phyloP scores from a whole-genome alignment of 352 stramenopile species.

The Globisporangium polare region DNA sequence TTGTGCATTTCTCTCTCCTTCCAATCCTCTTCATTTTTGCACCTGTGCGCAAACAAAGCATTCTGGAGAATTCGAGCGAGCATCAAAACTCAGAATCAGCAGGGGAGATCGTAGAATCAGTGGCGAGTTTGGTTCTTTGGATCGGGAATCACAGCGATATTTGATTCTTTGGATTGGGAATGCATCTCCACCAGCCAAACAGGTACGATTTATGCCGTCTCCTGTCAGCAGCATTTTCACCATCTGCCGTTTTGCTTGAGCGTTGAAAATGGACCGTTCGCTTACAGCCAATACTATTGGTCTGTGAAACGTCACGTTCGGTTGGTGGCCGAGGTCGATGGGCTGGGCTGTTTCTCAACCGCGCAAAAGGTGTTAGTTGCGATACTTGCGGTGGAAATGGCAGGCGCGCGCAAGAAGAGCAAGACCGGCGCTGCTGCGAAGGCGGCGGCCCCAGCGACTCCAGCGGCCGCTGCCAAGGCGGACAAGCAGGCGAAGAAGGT shows the following conservation, averaged over 20 bases:
- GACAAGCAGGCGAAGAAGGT: slow-evolving; percentile 2
- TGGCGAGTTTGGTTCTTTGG: not conserved
- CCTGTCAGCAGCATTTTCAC: not conserved
- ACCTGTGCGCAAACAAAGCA: not conserved
- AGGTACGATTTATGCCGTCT: not conserved
- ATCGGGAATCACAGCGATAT: not conserved
- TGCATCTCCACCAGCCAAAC: slow-evolving; percentile 30
- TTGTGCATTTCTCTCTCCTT: too few relatives aligned
- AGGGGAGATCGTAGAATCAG: not conserved
- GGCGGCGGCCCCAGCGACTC: not conserved
- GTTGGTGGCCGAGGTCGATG: not conserved
- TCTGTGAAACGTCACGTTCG: slow-evolving; percentile 37
- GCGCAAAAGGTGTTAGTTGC: not conserved
- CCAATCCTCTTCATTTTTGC: not conserved
- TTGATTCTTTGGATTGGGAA: not conserved
- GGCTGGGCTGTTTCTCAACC: not conserved
- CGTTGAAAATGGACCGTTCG: not conserved
- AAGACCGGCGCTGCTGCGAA: slow-evolving; percentile 1
- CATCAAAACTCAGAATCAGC: not conserved
- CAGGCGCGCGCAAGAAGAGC: slow-evolving; percentile 13
- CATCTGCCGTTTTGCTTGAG: not conserved
- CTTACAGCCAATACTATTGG: not conserved
- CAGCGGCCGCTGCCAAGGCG: not conserved
- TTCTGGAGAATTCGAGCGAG: not conserved
- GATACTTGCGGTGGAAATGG: slow-evolving; percentile 6